Evolutionary conservation across 2,329 filamentous ascomycete species (phyloP).

Genomic region (Gyromitra esculenta): DNA sequence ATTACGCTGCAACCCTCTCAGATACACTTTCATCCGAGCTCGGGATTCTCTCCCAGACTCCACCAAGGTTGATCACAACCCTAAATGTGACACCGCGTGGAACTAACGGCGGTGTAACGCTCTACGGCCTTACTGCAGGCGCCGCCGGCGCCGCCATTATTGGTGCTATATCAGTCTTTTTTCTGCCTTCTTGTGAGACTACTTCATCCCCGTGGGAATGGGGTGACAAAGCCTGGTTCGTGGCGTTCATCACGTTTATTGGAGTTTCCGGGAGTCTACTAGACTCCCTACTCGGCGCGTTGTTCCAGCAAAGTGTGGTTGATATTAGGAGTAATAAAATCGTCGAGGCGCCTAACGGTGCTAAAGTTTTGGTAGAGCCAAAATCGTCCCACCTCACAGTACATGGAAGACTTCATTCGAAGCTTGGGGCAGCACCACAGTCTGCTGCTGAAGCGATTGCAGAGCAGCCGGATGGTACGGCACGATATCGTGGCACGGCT

Average conservation of each 20-base stretch:
- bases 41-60: slow-evolving; percentile 80
- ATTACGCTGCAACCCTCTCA: slow-evolving; percentile 90
- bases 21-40: slow-evolving; percentile 97
- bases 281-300: slow-evolving; percentile 85
- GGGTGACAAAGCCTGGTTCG: slow-evolving; percentile 63
- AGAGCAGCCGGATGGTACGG: slow-evolving; percentile 61
- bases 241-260: slow-evolving; percentile 70
- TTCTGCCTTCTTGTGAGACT: slow-evolving; percentile 73
- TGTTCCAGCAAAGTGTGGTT: slow-evolving; percentile 85
- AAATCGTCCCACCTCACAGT: slow-evolving; percentile 48
- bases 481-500: neutral
- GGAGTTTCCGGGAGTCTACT: slow-evolving; percentile 82
- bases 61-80: slow-evolving; percentile 84
- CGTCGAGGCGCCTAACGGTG: slow-evolving; percentile 80
- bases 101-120: slow-evolving; percentile 91
- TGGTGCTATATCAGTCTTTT: slow-evolving; percentile 70
- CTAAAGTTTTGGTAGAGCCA: slow-evolving; percentile 65
- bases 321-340: slow-evolving; percentile 86
- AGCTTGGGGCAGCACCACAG: slow-evolving; percentile 57
- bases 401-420: slow-evolving; percentile 44
- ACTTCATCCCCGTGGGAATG: slow-evolving; percentile 57
- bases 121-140: slow-evolving; percentile 77
- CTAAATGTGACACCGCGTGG: slow-evolving; percentile 84
- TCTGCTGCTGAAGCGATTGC: slow-evolving; percentile 52
- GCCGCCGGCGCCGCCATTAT: slow-evolving; percentile 78